These are phyloP conservation scores for Sordariomycetes sp. DNA, from an alignment of 2,329 filamentous ascomycete species.

Conservation along the genomic window DNA sequence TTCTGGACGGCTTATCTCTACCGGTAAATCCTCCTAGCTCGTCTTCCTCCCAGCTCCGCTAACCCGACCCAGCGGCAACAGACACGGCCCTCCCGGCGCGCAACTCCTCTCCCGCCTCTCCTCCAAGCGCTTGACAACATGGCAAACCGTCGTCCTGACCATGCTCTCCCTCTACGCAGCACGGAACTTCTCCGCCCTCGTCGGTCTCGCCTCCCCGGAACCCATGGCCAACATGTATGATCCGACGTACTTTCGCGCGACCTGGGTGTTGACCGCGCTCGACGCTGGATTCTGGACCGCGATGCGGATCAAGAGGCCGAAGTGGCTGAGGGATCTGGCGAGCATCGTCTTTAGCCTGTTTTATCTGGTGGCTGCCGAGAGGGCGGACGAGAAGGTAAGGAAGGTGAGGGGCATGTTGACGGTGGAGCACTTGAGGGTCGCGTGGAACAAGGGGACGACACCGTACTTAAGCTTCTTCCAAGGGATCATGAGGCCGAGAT, in stretches of 20 bases:
- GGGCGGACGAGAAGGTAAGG: constrained; percentile 92
- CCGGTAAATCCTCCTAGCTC: constrained; percentile 42
- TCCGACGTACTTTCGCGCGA: constrained; percentile 85
- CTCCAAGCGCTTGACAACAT: constrained; percentile 65
- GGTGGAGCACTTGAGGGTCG: constrained; percentile 81
- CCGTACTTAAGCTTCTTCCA: constrained; percentile 74
- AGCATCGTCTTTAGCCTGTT: constrained; percentile 81
- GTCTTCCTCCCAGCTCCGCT: not conserved
- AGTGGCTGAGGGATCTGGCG: constrained; percentile 73
- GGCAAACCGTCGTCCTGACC: constrained; percentile 82
- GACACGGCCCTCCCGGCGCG: constrained; percentile 76
- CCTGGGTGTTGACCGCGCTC: constrained; percentile 89
- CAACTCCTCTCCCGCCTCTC: constrained; percentile 63
- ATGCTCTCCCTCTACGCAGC: constrained; percentile 86
- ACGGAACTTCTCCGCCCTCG: constrained; percentile 87
- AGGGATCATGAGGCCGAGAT: constrained; percentile 63
- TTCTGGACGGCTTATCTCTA: constrained; percentile 86
- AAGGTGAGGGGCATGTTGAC: constrained; percentile 82
- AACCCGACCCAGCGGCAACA: constrained; percentile 55
- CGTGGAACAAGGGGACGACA: constrained; percentile 91
- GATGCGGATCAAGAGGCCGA: constrained; percentile 68
- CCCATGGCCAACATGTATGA: constrained; percentile 92
- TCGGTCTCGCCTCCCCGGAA: constrained; percentile 86
- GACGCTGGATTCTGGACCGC: constrained; percentile 98
- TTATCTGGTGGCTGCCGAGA: constrained; percentile 86